phyloP scores from a whole-genome alignment of 2,329 filamentous ascomycete species.

The Phialophora tarda region DNA sequence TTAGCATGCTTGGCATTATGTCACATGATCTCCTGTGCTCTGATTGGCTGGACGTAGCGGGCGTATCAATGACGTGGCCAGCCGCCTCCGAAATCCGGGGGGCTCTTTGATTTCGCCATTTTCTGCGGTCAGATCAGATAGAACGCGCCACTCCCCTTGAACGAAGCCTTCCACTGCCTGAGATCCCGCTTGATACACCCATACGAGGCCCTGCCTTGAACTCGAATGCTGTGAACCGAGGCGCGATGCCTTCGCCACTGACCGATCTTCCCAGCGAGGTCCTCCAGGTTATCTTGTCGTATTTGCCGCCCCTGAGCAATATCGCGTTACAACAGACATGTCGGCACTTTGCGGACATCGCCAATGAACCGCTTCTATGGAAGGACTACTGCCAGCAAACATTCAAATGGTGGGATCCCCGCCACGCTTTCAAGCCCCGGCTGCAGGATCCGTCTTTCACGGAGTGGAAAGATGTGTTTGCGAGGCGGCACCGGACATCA shows the following conservation, averaged over 20 bases:
- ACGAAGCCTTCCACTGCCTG: neutral
- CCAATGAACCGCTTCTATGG: constrained; percentile 79
- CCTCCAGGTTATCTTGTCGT: constrained; percentile 75
- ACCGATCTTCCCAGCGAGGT: constrained; percentile 77
- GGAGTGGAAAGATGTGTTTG: constrained; percentile 73
- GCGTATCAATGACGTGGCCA: constrained; percentile 10
- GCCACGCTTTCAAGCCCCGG: constrained; percentile 66
- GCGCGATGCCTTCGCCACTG: constrained; percentile 13
- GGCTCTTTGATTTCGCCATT: neutral
- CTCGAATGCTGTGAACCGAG: neutral
- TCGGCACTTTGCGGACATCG: constrained; percentile 67
- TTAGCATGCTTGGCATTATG: neutral
- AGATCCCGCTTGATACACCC: neutral
- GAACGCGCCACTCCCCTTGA: neutral
- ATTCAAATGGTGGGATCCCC: constrained; percentile 76
- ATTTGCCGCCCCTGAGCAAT: constrained; percentile 59
- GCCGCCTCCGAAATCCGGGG: neutral
- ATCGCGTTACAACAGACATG: constrained; percentile 65
- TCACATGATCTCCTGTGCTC: neutral
- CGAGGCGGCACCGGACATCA: constrained; percentile 62
- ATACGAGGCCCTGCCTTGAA: neutral
- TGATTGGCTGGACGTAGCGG: constrained; percentile 5
- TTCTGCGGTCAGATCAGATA: neutral
- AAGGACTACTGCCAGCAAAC: constrained; percentile 70
- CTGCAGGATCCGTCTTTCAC: constrained; percentile 53